phyloP scores from a whole-genome alignment of 1,284 basidiomycete species.

The Anthracocystis panici-leucophaei region DNA sequence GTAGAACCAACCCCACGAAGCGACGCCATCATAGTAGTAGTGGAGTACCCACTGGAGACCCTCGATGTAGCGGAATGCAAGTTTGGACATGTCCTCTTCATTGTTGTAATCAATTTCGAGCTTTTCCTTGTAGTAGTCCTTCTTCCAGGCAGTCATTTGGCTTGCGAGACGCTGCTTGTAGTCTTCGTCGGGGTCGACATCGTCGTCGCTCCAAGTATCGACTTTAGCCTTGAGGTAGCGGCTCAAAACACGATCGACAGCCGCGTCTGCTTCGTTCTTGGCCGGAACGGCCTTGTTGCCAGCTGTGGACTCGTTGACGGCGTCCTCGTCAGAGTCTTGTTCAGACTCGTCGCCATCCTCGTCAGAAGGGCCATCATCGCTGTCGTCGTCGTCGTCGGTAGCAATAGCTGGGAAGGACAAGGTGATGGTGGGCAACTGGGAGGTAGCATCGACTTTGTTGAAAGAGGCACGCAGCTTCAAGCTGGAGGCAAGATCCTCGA shows the following conservation, averaged over 20 bases:
- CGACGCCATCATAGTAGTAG: conserved; percentile 97
- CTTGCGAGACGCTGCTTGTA: conserved; percentile 80
- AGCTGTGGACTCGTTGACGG: conserved; percentile 72
- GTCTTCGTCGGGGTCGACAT: conserved; percentile 67
- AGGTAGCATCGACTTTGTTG: conserved; percentile 64
- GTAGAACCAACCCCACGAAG: conserved; percentile 99
- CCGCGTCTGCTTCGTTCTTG: conserved; percentile 71
- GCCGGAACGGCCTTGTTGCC: conserved; percentile 12
- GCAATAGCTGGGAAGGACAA: conserved; percentile 49
- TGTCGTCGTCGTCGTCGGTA: conserved; percentile 37
- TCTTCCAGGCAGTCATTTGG: conserved; percentile 94
- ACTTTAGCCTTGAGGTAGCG: conserved; percentile 87
- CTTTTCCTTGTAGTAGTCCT: conserved; percentile 80
- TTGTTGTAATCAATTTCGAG: conserved; percentile 72
- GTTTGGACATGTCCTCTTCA: conserved; percentile 71
- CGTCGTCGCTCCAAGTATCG: conserved; percentile 43
- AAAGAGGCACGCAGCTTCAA: conserved; percentile 59
- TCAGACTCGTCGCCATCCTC: conserved; percentile 37
- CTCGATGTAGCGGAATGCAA: conserved; percentile 80
- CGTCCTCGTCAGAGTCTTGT: conserved; percentile 66
- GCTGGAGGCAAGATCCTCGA: conserved; percentile 54
- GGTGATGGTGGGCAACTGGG: conserved; percentile 56
- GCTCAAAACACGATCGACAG: conserved; percentile 83
- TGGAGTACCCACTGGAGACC: conserved; percentile 99
- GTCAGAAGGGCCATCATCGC: conserved; percentile 35